Base-by-base conservation (phyloP, 1,139 yeast genomes). In the Saccharomyces hybrid region DNA sequence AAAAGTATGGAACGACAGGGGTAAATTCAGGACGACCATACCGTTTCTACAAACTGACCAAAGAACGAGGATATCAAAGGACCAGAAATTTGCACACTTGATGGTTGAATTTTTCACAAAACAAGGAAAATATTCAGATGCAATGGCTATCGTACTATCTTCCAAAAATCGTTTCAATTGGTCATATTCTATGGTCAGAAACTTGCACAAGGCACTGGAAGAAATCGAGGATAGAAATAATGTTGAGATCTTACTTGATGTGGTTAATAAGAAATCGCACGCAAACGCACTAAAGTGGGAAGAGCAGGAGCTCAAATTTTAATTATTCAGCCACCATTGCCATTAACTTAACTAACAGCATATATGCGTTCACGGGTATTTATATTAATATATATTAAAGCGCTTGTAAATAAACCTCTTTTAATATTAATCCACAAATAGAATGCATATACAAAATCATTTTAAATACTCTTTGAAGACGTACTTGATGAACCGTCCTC, bases 1-100 rank as follows among this genome's bases (percentile, higher is more conserved):
- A 55, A 69, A 72, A 41, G 75, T 86, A 1, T 88, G 97, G 96
- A 70, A 72, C 2, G 95, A 87, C 65, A 78, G 97, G 64, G 97
- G 97, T 2, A 60, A 69, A 46, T 88, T 77, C 71, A 76, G 97
- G 51, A 82, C 82, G 57, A 76, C 88, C 19, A 19, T 19, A 19
- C 60, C 61, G 1, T 88, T 83, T 72, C 78, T 74, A 54, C 54
- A 60, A 0, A 60, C 83, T 34, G 54, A 75, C 0, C 63, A 73
- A 8, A 61, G 58, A 0, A 69, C 69, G 38, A 83, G 82, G 60
- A 78, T 78, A 48, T 62, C 69, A 9, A 70, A 75, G 1, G 97
- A 90, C 67, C 48, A 62, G 3, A 58, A 54, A 26, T 68, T 68
- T 58, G 71, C 71, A 1, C 50, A 58, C 19, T 48, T 65, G 19